phyloP scores from a whole-genome alignment of 1,284 basidiomycete genomes.

The Leccinum subrobustum region DNA sequence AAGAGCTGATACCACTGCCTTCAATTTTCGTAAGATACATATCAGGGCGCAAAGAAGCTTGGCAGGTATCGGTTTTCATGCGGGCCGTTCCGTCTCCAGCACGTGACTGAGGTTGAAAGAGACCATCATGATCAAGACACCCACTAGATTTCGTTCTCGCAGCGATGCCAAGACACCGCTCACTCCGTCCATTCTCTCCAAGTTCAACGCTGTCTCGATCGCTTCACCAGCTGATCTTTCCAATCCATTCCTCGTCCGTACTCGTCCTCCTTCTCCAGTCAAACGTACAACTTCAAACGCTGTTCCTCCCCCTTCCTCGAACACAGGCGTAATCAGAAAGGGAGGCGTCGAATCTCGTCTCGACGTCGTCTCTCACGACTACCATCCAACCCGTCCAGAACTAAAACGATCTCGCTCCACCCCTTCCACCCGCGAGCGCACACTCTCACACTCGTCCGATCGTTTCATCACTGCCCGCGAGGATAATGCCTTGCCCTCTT shows the following conservation, averaged over 20 bases:
- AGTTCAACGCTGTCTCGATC: slow-evolving; percentile 53
- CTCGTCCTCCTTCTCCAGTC: slow-evolving; percentile 51
- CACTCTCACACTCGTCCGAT: slow-evolving; percentile 42
- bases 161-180: slow-evolving; percentile 73
- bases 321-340: slow-evolving; percentile 68
- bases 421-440: slow-evolving; percentile 45
- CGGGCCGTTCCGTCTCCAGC: no score
- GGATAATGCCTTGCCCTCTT: slow-evolving; percentile 55
- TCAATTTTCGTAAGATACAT: no score
- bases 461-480: slow-evolving; percentile 74
- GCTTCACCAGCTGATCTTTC: slow-evolving; percentile 50
- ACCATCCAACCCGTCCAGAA: slow-evolving; percentile 55
- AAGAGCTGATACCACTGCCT: no score
- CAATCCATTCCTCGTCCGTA: slow-evolving; percentile 60
- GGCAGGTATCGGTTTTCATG: no score
- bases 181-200: slow-evolving; percentile 61
- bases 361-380: slow-evolving; percentile 66
- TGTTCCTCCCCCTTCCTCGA: slow-evolving; percentile 55
- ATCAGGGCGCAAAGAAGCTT: no score
- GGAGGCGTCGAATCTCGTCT: slow-evolving; percentile 75
- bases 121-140: slow-evolving; percentile 43
- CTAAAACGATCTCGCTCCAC: slow-evolving; percentile 73
- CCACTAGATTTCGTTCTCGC: slow-evolving; percentile 59
- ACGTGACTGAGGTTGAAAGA: slow-evolving; percentile 1
- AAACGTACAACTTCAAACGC: slow-evolving; percentile 55